phyloP scores from a whole-genome alignment of 2,329 filamentous ascomycete genomes.

The Penicillium sp. region DNA sequence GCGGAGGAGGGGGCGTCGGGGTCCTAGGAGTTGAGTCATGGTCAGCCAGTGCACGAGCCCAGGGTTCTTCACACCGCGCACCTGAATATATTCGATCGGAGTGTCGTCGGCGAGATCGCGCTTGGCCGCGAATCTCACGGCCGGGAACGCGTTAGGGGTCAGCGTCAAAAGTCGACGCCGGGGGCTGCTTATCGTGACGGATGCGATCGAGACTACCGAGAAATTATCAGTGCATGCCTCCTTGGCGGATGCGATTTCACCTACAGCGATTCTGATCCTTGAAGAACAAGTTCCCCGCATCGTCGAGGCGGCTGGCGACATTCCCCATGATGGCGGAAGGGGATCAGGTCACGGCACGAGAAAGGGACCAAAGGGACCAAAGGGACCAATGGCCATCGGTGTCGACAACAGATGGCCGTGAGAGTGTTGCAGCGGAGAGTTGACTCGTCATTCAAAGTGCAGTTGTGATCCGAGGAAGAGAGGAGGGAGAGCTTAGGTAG shows the following conservation, averaged over 20 bases:
- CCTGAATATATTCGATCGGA: slow-evolving; percentile 90
- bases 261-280: slow-evolving; percentile 90
- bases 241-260: slow-evolving; percentile 16
- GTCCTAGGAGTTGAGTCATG: slow-evolving; percentile 61
- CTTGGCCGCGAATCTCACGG: slow-evolving; percentile 72
- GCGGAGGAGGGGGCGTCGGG: slow-evolving; percentile 62
- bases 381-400: slow-evolving; percentile 35
- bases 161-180: slow-evolving; percentile 77
- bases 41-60: slow-evolving; percentile 10
- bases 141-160: slow-evolving; percentile 83
- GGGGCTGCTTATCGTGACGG: slow-evolving; percentile 77
- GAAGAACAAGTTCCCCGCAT: slow-evolving; percentile 75
- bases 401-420: slow-evolving; percentile 25
- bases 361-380: slow-evolving; percentile 27
- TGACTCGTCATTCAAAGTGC: slow-evolving; percentile 28
- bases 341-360: slow-evolving; percentile 31
- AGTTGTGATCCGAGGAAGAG: slow-evolving; percentile 5
- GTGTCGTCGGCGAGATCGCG: slow-evolving; percentile 72
- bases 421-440: slow-evolving; percentile 10
- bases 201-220: slow-evolving; percentile 77
- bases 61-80: slow-evolving; percentile 43
- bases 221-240: slow-evolving; percentile 15
- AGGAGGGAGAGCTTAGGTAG: slow-evolving; percentile 15
- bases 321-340: slow-evolving; percentile 73
- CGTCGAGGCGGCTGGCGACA: slow-evolving; percentile 85